These are phyloP conservation scores for Aphanomyces invadans DNA, from an alignment of 352 stramenopile genomes.

Conservation along the genomic window DNA sequence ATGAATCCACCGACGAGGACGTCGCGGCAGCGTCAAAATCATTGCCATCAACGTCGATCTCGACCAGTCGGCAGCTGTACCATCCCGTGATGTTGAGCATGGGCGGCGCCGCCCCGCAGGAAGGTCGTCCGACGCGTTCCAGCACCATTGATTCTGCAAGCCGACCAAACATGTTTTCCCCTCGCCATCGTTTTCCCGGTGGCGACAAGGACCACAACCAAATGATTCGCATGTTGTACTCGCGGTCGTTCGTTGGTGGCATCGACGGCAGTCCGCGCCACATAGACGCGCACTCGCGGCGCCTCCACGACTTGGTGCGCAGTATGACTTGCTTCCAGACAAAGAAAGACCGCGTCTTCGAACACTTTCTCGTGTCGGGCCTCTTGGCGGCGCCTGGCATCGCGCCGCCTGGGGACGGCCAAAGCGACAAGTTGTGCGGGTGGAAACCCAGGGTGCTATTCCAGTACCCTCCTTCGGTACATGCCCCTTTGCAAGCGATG, in stretches of 20 bases:
- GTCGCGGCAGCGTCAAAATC: background rate
- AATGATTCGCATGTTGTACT: slow-evolving; percentile 74
- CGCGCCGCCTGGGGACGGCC: slow-evolving; percentile 26
- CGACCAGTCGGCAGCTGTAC: background rate
- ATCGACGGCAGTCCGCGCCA: slow-evolving; percentile 49
- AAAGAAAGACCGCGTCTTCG: slow-evolving; percentile 74
- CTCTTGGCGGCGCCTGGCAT: slow-evolving; percentile 33
- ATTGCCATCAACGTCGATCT: no score
- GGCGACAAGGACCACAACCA: slow-evolving; percentile 32
- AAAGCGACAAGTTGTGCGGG: slow-evolving; percentile 22
- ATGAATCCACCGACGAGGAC: slow-evolving; percentile 32
- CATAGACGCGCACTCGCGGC: slow-evolving; percentile 35
- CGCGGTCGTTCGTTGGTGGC: slow-evolving; percentile 37
- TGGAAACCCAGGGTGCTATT: slow-evolving; percentile 72
- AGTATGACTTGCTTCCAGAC: slow-evolving; percentile 77
- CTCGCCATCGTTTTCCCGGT: background rate
- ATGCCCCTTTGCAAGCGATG: background rate
- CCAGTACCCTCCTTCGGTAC: slow-evolving; percentile 47
- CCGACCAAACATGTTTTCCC: background rate
- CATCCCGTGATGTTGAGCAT: background rate
- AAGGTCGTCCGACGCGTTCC: slow-evolving; percentile 6
- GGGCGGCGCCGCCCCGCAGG: background rate
- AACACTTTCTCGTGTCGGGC: slow-evolving; percentile 71
- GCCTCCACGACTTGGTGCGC: slow-evolving; percentile 52
- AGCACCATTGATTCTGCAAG: slow-evolving; percentile 31